phyloP scores from a whole-genome alignment of 2,329 filamentous ascomycete species.

The Aspergillus sp. region DNA sequence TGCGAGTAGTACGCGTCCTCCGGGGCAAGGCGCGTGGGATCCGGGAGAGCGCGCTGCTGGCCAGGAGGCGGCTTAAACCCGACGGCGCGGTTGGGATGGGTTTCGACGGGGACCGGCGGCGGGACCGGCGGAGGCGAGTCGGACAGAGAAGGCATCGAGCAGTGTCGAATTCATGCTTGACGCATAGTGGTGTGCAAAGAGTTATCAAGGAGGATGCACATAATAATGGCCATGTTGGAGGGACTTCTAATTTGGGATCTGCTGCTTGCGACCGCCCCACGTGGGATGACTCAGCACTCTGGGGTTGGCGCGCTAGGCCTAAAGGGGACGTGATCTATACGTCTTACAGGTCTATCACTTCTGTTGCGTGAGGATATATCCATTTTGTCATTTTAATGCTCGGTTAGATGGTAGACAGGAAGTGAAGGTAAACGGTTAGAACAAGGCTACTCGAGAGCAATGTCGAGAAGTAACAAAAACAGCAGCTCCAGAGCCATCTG shows the following conservation, averaged over 20 bases:
- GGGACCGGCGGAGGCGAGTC: conserved; percentile 38
- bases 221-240: neutral
- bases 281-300: neutral
- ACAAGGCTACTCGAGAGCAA: neutral
- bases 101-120: conserved; percentile 47
- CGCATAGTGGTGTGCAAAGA: conserved; percentile 23
- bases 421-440: too few species aligned
- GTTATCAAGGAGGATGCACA: neutral
- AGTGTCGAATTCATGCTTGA: conserved; percentile 24
- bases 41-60: conserved; percentile 44
- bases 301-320: neutral
- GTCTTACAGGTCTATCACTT: too few species aligned
- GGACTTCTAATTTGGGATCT: neutral
- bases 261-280: neutral
- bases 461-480: neutral
- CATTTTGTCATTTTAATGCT: too few species aligned
- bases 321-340: neutral
- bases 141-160: conserved; percentile 34
- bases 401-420: too few species aligned
- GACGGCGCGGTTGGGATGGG: conserved; percentile 43
- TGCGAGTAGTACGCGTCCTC: conserved; percentile 75
- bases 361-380: too few species aligned
- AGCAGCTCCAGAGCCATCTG: neutral
- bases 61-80: conserved; percentile 33
- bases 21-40: conserved; percentile 71